Evolutionary conservation across 176 grass and related monocot genomes (phyloP).

Genomic region (Urochloa ruziziensis): DNA sequence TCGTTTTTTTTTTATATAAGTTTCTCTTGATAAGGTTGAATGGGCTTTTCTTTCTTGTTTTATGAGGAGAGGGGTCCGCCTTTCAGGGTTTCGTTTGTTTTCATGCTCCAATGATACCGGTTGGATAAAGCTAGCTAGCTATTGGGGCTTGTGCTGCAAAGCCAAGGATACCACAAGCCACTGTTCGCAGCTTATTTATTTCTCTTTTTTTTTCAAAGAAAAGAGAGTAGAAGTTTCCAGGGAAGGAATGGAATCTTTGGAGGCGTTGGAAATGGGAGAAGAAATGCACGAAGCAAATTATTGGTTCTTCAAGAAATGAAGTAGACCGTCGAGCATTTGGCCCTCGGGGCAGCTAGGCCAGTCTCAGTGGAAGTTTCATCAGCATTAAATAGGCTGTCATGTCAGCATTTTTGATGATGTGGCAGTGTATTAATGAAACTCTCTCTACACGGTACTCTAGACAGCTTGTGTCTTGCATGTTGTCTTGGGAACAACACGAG

Average conservation of each 20-base stretch:
- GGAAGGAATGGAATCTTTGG: not conserved
- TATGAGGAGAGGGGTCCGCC: not conserved
- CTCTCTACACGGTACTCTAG: no score
- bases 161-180: not conserved
- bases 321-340: not conserved
- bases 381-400: no score
- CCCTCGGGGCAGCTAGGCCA: no score
- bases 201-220: not conserved
- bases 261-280: not conserved
- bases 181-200: not conserved
- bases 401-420: no score
- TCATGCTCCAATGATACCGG: slow-evolving; percentile 21
- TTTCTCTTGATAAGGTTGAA: slow-evolving; percentile 24
- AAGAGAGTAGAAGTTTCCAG: not conserved
- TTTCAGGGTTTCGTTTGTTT: not conserved
- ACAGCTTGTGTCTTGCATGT: no score
- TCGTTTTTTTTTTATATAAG: not conserved
- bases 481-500: no score
- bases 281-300: no score
- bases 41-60: not conserved
- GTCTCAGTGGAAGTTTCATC: no score
- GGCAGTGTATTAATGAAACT: no score
- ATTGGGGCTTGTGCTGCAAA: slow-evolving; percentile 7
- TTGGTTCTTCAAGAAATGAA: not conserved
- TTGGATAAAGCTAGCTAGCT: slow-evolving; percentile 18